Conservation (phyloP, 768 basidiomycete genomes). For the Collybia sp. region DNA sequence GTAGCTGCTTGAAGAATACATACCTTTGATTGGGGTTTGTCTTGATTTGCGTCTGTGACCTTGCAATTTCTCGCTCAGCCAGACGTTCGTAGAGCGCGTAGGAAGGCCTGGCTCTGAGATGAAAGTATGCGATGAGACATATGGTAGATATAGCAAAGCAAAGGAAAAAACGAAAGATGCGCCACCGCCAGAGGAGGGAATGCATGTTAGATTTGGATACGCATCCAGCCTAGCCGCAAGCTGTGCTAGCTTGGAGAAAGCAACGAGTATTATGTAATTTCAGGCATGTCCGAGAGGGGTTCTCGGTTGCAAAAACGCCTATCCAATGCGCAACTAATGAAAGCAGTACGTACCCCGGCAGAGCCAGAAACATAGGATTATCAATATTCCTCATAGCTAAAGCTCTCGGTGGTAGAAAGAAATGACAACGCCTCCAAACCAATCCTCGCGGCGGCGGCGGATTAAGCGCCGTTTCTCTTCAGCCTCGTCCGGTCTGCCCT, state of each 20-base stretch:
- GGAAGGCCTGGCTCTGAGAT: slow-evolving; percentile 30
- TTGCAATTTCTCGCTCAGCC: slow-evolving; percentile 20
- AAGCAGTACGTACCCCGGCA: too few species aligned
- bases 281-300: too few species aligned
- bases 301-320: too few species aligned
- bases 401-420: neutral
- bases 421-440: neutral
- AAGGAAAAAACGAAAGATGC: slow-evolving; percentile 14
- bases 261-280: too few species aligned
- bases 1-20: slow-evolving; percentile 39
- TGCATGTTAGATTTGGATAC: too few species aligned
- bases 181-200: slow-evolving; percentile 6
- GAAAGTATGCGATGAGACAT: slow-evolving; percentile 23
- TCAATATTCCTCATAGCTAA: too few species aligned
- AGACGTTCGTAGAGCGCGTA: slow-evolving; percentile 30
- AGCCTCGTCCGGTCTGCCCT: neutral
- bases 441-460: neutral
- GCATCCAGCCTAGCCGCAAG: too few species aligned
- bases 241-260: too few species aligned
- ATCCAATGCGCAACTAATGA: too few species aligned
- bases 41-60: slow-evolving; percentile 22
- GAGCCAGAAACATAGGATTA: too few species aligned
- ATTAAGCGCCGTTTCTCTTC: neutral
- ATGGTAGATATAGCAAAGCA: slow-evolving; percentile 8
- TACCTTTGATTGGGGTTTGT: slow-evolving; percentile 26